A percentile compares a stretch with the other conserved stretches of the same genome.
Conservation (phyloP, 2,329 filamentous ascomycete species). For the Pseudogymnoascus sp. region DNA sequence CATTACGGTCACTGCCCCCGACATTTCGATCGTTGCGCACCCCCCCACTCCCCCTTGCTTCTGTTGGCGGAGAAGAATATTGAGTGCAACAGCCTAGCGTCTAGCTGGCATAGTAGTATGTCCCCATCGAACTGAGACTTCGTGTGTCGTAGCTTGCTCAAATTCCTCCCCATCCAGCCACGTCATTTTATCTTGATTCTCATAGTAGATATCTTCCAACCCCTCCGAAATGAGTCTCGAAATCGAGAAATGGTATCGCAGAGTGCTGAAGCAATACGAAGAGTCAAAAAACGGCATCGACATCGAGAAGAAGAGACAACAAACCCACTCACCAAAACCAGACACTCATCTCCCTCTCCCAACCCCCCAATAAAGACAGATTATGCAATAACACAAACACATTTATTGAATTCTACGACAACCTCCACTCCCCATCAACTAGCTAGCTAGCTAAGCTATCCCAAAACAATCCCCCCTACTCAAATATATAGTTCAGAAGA, state of each 20-base stretch:
- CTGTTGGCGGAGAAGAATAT: no score
- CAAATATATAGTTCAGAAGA: constrained; percentile 1
- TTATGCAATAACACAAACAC: background rate
- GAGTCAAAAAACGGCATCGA: background rate
- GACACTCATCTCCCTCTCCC: background rate
- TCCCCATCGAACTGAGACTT: no score
- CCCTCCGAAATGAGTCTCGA: background rate
- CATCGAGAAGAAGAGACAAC: background rate
- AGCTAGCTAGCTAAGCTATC: background rate
- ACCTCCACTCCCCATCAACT: background rate
- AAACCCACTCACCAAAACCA: background rate
- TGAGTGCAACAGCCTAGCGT: no score
- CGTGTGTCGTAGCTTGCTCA: no score
- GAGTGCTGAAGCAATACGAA: background rate
- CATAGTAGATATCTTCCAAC: background rate
- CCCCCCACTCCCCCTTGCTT: no score
- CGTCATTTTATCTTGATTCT: no score
- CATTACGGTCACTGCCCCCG: background rate
- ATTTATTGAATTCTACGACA: background rate
- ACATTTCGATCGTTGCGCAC: background rate
- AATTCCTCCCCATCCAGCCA: no score
- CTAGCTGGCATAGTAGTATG: no score
- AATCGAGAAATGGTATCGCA: background rate
- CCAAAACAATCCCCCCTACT: background rate
- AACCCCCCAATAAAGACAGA: background rate